These are phyloP conservation scores for Tripidium arundinaceum DNA, from an alignment of 202 grass and related monocot species.

Conservation along the genomic window DNA sequence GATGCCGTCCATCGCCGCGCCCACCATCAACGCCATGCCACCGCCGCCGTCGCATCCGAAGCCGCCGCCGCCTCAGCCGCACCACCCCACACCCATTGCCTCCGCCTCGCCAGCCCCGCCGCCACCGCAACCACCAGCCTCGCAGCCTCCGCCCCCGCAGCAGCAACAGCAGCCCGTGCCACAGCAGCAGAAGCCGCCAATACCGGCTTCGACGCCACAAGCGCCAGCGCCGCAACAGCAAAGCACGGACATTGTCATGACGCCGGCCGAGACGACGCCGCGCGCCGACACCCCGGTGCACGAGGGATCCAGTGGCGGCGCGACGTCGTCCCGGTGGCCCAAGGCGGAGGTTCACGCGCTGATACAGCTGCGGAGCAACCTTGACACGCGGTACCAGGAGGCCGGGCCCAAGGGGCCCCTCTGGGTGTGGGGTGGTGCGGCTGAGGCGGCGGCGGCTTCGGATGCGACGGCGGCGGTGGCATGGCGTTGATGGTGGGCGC, in stretches of 20 bases:
- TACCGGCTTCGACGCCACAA: too few species aligned
- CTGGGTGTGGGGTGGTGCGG: conserved; percentile 23
- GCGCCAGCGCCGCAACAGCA: conserved; percentile 21
- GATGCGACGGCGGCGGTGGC: not conserved
- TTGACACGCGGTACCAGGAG: conserved; percentile 72
- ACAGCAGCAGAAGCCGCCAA: too few species aligned
- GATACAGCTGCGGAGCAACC: conserved; percentile 72
- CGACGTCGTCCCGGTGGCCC: conserved; percentile 84
- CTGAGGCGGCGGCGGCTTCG: not conserved
- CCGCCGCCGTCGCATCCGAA: too few species aligned
- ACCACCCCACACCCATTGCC: too few species aligned
- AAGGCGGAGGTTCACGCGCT: conserved; percentile 78
- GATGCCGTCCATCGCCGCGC: conserved; percentile 48
- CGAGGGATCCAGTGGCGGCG: conserved; percentile 29
- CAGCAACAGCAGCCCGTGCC: too few species aligned
- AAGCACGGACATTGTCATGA: conserved; percentile 46
- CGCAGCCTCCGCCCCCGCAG: too few species aligned
- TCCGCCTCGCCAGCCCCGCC: too few species aligned
- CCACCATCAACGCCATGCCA: too few species aligned
- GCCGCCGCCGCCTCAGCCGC: too few species aligned
- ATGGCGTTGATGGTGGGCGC: conserved; percentile 44
- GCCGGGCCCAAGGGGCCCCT: conserved; percentile 74
- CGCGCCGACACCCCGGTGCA: conserved; percentile 15
- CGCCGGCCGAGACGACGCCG: not conserved
- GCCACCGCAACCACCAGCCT: too few species aligned